These are phyloP conservation scores for Alternaria sp. DNA, from an alignment of 2,329 filamentous ascomycete species.

Conservation along the genomic window DNA sequence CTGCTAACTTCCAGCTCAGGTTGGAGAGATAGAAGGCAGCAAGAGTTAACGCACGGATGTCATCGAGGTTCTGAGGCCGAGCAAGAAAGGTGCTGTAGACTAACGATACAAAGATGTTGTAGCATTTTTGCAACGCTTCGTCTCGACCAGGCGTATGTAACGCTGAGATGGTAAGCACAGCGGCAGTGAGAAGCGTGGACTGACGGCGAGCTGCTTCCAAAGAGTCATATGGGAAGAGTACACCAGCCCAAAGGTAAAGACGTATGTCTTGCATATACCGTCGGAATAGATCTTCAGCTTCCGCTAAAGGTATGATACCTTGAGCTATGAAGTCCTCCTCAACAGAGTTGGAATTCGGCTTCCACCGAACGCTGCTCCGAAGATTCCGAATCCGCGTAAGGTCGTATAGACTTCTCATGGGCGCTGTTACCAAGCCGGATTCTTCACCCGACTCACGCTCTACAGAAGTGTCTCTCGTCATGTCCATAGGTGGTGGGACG, in stretches of 20 bases:
- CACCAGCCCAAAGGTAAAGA: slow-evolving; percentile 46
- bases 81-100: slow-evolving; percentile 47
- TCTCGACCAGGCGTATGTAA: slow-evolving; percentile 41
- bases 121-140: slow-evolving; percentile 43
- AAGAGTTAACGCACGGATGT: slow-evolving; percentile 52
- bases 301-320: slow-evolving; percentile 34
- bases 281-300: slow-evolving; percentile 44
- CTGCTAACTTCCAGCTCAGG: slow-evolving; percentile 53
- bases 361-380: slow-evolving; percentile 37
- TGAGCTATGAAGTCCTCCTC: slow-evolving; percentile 47
- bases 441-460: slow-evolving; percentile 42
- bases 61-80: slow-evolving; percentile 49
- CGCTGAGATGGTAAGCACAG: slow-evolving; percentile 42
- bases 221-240: slow-evolving; percentile 42
- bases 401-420: slow-evolving; percentile 48
- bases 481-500: slow-evolving; percentile 43
- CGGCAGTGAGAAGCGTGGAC: slow-evolving; percentile 44
- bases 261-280: slow-evolving; percentile 44
- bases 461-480: slow-evolving; percentile 46
- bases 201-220: slow-evolving; percentile 40
- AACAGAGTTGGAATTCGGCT: slow-evolving; percentile 35
- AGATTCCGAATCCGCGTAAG: slow-evolving; percentile 47
- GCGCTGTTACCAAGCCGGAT: slow-evolving; percentile 39
- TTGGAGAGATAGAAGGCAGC: slow-evolving; percentile 54
- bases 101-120: slow-evolving; percentile 45